Evolutionary conservation across 306 rosid species (phyloP), one percentile per base, ranked within the genome.

Genomic region (Sindora glabra): DNA sequence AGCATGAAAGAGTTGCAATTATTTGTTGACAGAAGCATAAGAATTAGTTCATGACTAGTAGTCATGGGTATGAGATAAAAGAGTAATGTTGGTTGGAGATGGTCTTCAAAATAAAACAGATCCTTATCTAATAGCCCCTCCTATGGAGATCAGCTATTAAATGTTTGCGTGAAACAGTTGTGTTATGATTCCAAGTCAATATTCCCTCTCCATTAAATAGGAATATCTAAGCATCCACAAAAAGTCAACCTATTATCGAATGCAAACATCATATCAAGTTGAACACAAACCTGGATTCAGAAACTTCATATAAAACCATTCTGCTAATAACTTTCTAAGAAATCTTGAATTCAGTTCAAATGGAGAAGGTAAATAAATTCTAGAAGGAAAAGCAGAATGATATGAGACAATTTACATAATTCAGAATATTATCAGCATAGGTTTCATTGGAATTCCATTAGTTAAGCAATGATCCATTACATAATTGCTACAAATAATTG

Each of bases 1-100:
- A 62, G 37, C 70, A 73, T 45, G 49, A 67, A 68, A 56, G 65
- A 21, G 13, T 39, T n/a, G 46, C 24, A 44, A 16, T 12, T 34
- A 26, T 54, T 33, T 26, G 36, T 42, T 11, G 34, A 21, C 22
- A 59, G 25, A 22, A 57, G 25, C 37, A 60, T 16, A 44, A 39
- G 48, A 1, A 42, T 10, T 25, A 59, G 14, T 55, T 67, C 27
- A 62, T 14, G 46, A 26, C 46, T 36, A 5, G 30, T 54, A 63
- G 27, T 40, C 48, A 11, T 14, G 21, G 40, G 18, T 41, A 38
- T 2, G n/a, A 23, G n/a, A n/a, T n/a, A n/a, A n/a, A n/a, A n/a
- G n/a, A n/a, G n/a, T n/a, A n/a, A n/a, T n/a, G n/a, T n/a, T n/a
- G n/a, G n/a, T n/a, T n/a, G n/a, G n/a, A n/a, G n/a, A n/a, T n/a